These are phyloP conservation scores for Boeremia exigua DNA, from an alignment of 2,329 filamentous ascomycete genomes.

Conservation along the genomic window DNA sequence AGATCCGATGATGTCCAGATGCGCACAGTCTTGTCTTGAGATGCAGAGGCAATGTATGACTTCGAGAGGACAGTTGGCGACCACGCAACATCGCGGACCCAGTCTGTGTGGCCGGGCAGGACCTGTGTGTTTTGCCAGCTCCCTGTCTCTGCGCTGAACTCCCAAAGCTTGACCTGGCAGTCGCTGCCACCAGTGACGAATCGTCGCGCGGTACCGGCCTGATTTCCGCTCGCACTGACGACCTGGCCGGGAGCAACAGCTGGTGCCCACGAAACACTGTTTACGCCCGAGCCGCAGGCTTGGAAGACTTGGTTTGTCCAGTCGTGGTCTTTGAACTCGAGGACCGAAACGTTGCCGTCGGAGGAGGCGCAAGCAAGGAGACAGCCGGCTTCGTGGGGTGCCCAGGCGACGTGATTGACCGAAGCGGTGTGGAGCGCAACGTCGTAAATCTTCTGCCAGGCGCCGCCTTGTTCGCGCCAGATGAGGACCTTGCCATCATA, in stretches of 20 bases:
- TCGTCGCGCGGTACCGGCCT: constrained; percentile 66
- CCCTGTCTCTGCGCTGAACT: constrained; percentile 65
- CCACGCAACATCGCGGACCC: constrained; percentile 98
- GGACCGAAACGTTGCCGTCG: constrained; percentile 89
- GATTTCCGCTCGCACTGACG: constrained; percentile 70
- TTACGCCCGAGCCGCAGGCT: constrained; percentile 92
- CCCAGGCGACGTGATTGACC: constrained; percentile 96
- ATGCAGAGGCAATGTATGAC: constrained; percentile 94
- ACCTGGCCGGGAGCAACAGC: constrained; percentile 83
- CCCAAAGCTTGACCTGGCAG: constrained; percentile 93
- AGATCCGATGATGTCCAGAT: constrained; percentile 78
- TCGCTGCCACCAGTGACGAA: constrained; percentile 97
- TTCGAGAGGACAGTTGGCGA: constrained; percentile 93
- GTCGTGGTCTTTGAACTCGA: constrained; percentile 96
- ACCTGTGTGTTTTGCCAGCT: constrained; percentile 59
- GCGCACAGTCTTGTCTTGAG: constrained; percentile 94
- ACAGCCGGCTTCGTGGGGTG: constrained; percentile 95
- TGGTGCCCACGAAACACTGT: constrained; percentile 94
- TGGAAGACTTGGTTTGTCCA: constrained; percentile 90
- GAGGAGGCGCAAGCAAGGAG: constrained; percentile 92
- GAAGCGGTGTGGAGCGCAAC: constrained; percentile 93
- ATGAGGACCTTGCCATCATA: constrained; percentile 99
- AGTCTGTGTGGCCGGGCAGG: constrained; percentile 85
- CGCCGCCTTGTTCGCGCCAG: constrained; percentile 80
- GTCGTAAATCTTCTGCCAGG: constrained; percentile 82